phyloP scores from a whole-genome alignment of 768 basidiomycete species.

The Lactarius deliciosus region DNA sequence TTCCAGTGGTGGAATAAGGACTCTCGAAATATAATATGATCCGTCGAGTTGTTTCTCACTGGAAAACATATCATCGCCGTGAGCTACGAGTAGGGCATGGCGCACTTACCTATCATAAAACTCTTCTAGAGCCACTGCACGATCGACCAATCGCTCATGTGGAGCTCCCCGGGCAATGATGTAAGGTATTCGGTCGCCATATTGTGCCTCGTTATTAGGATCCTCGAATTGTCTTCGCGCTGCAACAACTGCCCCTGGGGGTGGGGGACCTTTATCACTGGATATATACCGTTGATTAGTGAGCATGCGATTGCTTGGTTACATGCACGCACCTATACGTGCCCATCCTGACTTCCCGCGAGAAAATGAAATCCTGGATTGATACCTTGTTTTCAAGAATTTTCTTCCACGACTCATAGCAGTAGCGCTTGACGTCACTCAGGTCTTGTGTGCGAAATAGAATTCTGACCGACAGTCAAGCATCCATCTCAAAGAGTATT shows the following conservation, averaged over 20 bases:
- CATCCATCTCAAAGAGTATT: slow-evolving; percentile 13
- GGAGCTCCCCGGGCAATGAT: slow-evolving; percentile 71
- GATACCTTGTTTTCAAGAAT: slow-evolving; percentile 78
- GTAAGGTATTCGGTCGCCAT: slow-evolving; percentile 92
- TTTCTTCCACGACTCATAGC: slow-evolving; percentile 79
- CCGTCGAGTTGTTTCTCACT: slow-evolving; percentile 81
- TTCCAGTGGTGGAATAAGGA: slow-evolving; percentile 87
- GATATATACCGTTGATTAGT: background rate
- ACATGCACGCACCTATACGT: slow-evolving; percentile 70
- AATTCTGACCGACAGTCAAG: slow-evolving; percentile 50
- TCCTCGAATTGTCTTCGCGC: slow-evolving; percentile 72
- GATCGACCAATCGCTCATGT: slow-evolving; percentile 65
- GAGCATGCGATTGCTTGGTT: background rate
- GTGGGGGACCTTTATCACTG: slow-evolving; percentile 83
- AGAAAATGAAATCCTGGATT: slow-evolving; percentile 91
- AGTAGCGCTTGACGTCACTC: slow-evolving; percentile 86
- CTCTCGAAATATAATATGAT: slow-evolving; percentile 80
- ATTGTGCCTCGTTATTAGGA: slow-evolving; percentile 81
- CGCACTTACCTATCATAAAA: slow-evolving; percentile 57
- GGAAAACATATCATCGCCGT: background rate
- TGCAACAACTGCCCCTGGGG: slow-evolving; percentile 90
- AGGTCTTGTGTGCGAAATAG: slow-evolving; percentile 89
- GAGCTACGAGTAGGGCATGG: slow-evolving; percentile 1
- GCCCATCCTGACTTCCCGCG: slow-evolving; percentile 92
- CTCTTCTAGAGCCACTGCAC: slow-evolving; percentile 72